Percentiles rank a stretch among this genome's conserved stretches.
These are phyloP conservation scores for Tetrahymena elliotti DNA, from an alignment of 73 alveolate species.

Conservation along the genomic window DNA sequence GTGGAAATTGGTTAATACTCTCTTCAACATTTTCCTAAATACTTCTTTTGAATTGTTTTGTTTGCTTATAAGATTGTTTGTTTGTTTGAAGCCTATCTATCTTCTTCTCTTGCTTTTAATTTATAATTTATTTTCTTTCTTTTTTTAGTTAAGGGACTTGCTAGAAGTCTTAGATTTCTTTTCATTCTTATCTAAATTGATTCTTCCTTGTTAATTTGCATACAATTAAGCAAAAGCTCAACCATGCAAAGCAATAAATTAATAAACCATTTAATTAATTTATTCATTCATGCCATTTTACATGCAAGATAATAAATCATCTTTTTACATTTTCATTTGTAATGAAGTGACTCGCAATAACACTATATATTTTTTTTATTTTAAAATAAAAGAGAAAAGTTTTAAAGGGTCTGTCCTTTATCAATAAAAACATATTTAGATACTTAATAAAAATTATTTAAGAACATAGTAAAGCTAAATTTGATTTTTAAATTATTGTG, in stretches of 20 bases:
- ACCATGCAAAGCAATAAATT: neutral
- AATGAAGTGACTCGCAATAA: neutral
- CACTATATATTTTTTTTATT: neutral
- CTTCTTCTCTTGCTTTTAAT: neutral
- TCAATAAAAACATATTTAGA: neutral
- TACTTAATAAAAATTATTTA: no score
- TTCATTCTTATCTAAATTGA: neutral
- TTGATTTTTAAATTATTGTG: no score
- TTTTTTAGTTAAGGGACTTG: neutral
- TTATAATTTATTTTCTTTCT: neutral
- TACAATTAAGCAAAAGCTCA: neutral
- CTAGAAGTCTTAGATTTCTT: neutral
- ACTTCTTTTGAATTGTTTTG: neutral
- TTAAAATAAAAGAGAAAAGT: neutral
- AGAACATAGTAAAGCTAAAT: neutral
- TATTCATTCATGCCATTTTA: neutral
- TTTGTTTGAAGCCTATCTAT: neutral
- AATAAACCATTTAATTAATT: neutral
- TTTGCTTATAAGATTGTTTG: neutral
- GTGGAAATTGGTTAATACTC: neutral
- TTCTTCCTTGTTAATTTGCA: neutral
- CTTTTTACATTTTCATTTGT: neutral
- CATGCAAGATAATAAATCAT: no score
- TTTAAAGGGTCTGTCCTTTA: neutral
- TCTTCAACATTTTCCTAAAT: neutral